A percentile compares a stretch with the other conserved stretches of the same genome.
Evolutionary conservation across 257 asterid species (phyloP).

Genomic region (Gentiana straminea): DNA sequence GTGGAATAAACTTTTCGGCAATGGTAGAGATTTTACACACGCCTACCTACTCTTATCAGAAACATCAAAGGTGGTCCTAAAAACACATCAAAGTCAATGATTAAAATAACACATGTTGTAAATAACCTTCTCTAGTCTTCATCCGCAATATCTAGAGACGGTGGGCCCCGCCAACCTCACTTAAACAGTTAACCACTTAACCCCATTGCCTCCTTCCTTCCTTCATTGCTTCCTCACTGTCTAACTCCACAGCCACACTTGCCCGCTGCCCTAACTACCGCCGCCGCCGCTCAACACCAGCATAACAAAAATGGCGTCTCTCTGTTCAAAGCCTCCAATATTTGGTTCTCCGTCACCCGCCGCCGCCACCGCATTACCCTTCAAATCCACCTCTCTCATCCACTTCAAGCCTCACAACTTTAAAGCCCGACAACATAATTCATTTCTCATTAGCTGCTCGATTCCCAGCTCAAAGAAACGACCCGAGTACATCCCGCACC

Average conservation of each 20-base stretch:
- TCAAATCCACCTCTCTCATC: constrained; percentile 3
- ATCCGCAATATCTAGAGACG: no score
- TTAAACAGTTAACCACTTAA: no score
- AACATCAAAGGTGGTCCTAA: no score
- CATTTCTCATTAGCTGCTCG: constrained; percentile 46
- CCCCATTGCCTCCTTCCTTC: no score
- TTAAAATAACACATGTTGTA: no score
- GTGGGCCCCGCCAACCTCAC: no score
- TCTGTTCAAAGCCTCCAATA: constrained; percentile 1
- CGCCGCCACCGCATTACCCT: not conserved
- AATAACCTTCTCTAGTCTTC: no score
- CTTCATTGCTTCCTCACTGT: no score
- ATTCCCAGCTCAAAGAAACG: constrained; percentile 27
- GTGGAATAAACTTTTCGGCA: no score
- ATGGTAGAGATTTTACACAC: no score
- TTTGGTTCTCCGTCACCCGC: constrained; percentile 4
- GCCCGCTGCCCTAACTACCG: not conserved
- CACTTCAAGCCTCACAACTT: not conserved
- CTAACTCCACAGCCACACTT: not conserved
- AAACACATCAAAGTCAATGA: no score
- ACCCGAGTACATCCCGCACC: constrained; percentile 68
- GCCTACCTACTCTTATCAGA: no score
- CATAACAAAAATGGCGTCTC: constrained; percentile 5
- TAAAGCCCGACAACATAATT: not conserved
- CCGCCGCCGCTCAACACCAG: not conserved